These are phyloP conservation scores for Rhodofomes roseus DNA, from an alignment of 1,284 basidiomycete species.

Conservation along the genomic window DNA sequence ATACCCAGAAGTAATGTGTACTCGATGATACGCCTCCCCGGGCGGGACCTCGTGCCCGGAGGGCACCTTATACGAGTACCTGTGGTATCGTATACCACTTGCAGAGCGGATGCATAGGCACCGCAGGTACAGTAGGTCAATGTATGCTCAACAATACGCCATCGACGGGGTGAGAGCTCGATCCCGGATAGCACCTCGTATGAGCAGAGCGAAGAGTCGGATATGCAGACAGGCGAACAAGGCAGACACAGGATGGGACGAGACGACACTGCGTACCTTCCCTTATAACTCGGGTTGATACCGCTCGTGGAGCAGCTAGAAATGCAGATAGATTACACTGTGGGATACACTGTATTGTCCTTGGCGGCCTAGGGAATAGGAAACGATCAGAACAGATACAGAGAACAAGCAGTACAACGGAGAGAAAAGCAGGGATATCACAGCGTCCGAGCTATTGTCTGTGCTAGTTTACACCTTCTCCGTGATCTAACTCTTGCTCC, in stretches of 20 bases:
- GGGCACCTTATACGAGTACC: conserved; percentile 23
- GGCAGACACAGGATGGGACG: no score
- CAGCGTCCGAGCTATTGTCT: conserved; percentile 14
- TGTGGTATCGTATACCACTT: background rate
- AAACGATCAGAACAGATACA: background rate
- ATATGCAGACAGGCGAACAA: background rate
- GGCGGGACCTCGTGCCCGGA: conserved; percentile 14
- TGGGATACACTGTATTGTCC: background rate
- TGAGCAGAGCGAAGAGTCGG: conserved; percentile 52
- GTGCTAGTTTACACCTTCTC: conserved; percentile 39
- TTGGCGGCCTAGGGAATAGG: background rate
- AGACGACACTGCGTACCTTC: background rate
- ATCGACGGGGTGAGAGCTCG: conserved; percentile 53
- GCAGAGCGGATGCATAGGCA: background rate
- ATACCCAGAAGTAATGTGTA: conserved; percentile 12
- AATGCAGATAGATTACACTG: background rate
- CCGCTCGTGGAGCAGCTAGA: background rate
- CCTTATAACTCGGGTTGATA: background rate
- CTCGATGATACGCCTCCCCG: conserved; percentile 23
- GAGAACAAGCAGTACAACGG: background rate
- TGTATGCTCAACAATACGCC: conserved; percentile 82
- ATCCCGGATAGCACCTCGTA: conserved; percentile 78
- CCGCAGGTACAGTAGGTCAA: conserved; percentile 9
- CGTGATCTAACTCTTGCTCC: conserved; percentile 56
- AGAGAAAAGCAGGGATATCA: background rate